Evolutionary conservation across 768 basidiomycete species (phyloP), one percentile per base, ranked within the genome.

Genomic region (Psilocybe subaeruginosa): DNA sequence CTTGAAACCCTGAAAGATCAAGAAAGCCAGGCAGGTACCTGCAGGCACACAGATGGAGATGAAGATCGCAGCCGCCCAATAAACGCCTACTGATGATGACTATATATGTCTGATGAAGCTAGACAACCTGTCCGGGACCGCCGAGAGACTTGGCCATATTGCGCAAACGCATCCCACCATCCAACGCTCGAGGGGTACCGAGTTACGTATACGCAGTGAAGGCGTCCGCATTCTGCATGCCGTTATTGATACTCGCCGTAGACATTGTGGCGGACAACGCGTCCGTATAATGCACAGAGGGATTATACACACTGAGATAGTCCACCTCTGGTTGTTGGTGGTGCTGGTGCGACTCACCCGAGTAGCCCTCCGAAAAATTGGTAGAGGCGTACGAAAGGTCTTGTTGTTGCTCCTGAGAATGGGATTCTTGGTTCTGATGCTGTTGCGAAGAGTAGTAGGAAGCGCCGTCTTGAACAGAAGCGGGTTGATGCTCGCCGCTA

Each of bases 211-310:
- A 67, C 12, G 62, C 59, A 31, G 56, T 52, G 49, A 65, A 67
- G 30, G 66, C 62, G 56, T 65, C 64, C 45, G 61, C 62, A 56
- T 58, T 65, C 41, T 65, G 66, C 57, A 68, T 65, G 64, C 63
- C 64, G 61, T 68, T 68, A 56, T 65, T 62, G 60, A 68, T 62
- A 39, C 55, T 60, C 48, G 59, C 56, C 8, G 41, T 57, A 45
- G 59, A 48, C 30, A 35, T 61, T 35, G 58, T 27, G 29, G 49
- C 57, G 31, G 64, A 41, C 50, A 65, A 54, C 49, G 54, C 43
- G 52, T 64, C 67, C 53, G 49, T 64, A 52, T 63, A 65, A 48
- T 45, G 46, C 17, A 60, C 62, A 19, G 60, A 17, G 33, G 64
- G 35, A 29, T 31, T 62, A 43, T 62, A 68, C 43, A 47, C 57